Conservation (phyloP, 192 early-diverging fungal genomes). For the Thamnidium elegans region DNA sequence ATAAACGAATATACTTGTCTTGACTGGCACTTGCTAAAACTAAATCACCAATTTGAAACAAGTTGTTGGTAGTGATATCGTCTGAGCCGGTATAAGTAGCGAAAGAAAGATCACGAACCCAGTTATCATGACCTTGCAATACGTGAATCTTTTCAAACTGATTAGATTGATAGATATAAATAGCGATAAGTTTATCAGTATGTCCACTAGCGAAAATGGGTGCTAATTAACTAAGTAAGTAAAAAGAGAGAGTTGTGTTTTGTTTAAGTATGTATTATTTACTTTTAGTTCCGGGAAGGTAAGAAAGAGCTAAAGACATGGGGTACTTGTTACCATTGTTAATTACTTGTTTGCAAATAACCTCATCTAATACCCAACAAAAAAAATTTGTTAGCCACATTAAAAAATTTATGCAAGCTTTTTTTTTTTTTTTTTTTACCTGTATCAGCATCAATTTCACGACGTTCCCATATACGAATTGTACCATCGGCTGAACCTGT, state of each 20-base stretch:
- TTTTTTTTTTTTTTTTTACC: slow-evolving; percentile 30
- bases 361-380: slow-evolving; percentile 38
- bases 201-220: slow-evolving; percentile 78
- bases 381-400: not conserved
- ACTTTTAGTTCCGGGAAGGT: slow-evolving; percentile 62
- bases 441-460: slow-evolving; percentile 33
- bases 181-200: slow-evolving; percentile 72
- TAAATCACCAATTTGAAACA: slow-evolving; percentile 70
- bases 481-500: slow-evolving; percentile 72
- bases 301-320: slow-evolving; percentile 63
- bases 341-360: slow-evolving; percentile 67
- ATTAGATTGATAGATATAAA: slow-evolving; percentile 53
- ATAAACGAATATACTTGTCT: slow-evolving; percentile 91
- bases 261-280: slow-evolving; percentile 8
- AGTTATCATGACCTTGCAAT: slow-evolving; percentile 89
- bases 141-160: slow-evolving; percentile 63
- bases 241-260: not conserved
- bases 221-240: slow-evolving; percentile 23
- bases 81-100: slow-evolving; percentile 52
- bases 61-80: slow-evolving; percentile 37
- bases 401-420: slow-evolving; percentile 17
- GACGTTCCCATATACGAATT: slow-evolving; percentile 65
- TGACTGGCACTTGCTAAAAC: slow-evolving; percentile 87
- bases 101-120: slow-evolving; percentile 83
- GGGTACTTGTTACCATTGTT: slow-evolving; percentile 64